phyloP scores from a whole-genome alignment of 768 basidiomycete species.

The Hortiboletus campestris region DNA sequence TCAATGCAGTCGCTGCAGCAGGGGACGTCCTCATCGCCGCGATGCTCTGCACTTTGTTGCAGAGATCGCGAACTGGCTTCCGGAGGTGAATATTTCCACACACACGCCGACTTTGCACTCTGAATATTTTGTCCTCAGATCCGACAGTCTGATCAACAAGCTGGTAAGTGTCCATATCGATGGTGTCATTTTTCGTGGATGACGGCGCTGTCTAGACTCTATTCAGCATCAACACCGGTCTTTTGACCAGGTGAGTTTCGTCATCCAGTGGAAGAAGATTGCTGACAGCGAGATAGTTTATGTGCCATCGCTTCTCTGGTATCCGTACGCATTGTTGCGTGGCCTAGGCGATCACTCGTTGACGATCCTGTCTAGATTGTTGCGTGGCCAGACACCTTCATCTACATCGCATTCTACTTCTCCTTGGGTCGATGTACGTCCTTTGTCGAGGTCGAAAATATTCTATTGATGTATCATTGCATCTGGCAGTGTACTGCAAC shows the following conservation, averaged over 20 bases:
- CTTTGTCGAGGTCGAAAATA: too few species aligned
- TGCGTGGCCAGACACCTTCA: conserved; percentile 46
- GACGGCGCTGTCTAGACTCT: conserved; percentile 35
- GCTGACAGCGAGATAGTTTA: conserved; percentile 27
- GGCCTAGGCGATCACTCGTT: too few species aligned
- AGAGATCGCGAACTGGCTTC: too few species aligned
- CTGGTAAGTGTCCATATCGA: background rate
- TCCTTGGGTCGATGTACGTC: conserved; percentile 55
- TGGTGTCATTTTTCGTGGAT: background rate
- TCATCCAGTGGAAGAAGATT: background rate
- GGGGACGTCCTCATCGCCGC: too few species aligned
- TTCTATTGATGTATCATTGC: background rate
- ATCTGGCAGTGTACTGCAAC: conserved; percentile 50
- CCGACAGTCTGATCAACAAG: background rate
- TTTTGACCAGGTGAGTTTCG: conserved; percentile 24
- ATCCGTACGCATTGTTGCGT: conserved; percentile 33
- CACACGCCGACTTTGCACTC: background rate
- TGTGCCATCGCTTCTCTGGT: conserved; percentile 55
- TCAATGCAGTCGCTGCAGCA: too few species aligned
- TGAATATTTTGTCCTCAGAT: background rate
- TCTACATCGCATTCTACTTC: conserved; percentile 61
- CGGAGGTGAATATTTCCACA: background rate
- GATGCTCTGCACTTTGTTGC: too few species aligned
- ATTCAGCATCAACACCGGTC: conserved; percentile 45
- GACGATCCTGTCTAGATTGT: conserved; percentile 37